Evolutionary conservation across 1,139 yeast species (phyloP), one percentile per base, ranked within the genome.

Genomic region (Oligophagozyma castellii): DNA sequence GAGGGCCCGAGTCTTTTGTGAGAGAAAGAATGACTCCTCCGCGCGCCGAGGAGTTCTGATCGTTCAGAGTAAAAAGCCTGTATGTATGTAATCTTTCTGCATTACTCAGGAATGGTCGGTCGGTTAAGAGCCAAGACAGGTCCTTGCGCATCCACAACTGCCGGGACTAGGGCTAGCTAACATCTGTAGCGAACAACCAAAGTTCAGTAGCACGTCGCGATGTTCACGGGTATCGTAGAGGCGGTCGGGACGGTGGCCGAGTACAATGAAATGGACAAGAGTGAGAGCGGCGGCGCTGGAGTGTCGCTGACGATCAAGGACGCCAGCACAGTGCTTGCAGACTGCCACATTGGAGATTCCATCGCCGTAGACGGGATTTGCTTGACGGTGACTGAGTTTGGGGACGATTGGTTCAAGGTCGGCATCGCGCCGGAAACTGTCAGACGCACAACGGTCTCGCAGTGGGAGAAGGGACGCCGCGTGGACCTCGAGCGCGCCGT

Each of bases 161-260:
- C n/a, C n/a, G n/a, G n/a, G n/a, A n/a, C n/a, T n/a, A n/a, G n/a
- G n/a, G n/a, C n/a, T n/a, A n/a, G n/a, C n/a, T n/a, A n/a, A n/a
- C n/a, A n/a, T n/a, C n/a, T n/a, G n/a, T n/a, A n/a, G n/a, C n/a
- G n/a, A n/a, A n/a, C n/a, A n/a, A n/a, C n/a, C n/a, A n/a, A n/a
- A n/a, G n/a, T n/a, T n/a, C n/a, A n/a, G n/a, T n/a, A n/a, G n/a
- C n/a, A n/a, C n/a, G n/a, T n/a, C n/a, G n/a, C n/a, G n/a, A 89
- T 89, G 98, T 89, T 89, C 48, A 89, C 98, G 0, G 98, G 98
- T 22, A 71, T 89, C 30, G 92, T 89, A 5, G 98, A 89, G 53
- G 65, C 65, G 20, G 72, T 84, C 16, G 98, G 96, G 12, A 56
- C 53, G 3, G 48, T 53, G 6, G 24, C 30, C 4, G 46, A 40